A percentile compares a stretch with the other conserved stretches of the same genome.
Evolutionary conservation across 352 stramenopile genomes (phyloP).

Genomic region (Elongisporangium senticosum): DNA sequence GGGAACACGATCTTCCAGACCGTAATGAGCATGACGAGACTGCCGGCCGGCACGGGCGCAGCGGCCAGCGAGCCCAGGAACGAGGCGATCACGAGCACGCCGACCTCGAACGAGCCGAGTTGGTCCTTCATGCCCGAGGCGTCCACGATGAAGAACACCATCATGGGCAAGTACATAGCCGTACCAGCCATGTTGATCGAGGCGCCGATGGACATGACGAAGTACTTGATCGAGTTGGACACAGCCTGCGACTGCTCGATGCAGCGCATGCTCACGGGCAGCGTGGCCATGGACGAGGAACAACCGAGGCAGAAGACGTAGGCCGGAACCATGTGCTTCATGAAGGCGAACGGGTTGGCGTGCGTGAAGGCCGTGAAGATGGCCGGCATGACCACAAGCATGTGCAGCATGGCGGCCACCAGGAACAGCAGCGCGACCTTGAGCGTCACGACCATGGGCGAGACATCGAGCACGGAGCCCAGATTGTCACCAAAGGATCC

Average conservation of each 20-base stretch:
- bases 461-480: conserved; percentile 30
- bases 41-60: conserved; percentile 49
- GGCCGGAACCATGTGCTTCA: conserved; percentile 55
- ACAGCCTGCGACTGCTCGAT: conserved; percentile 53
- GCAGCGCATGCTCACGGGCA: conserved; percentile 57
- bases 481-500: conserved; percentile 50
- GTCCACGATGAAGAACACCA: conserved; percentile 70
- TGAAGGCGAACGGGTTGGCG: conserved; percentile 69
- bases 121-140: conserved; percentile 31
- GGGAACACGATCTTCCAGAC: conserved; percentile 73
- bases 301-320: conserved; percentile 73
- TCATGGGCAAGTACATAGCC: conserved; percentile 67
- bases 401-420: conserved; percentile 46
- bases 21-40: conserved; percentile 55
- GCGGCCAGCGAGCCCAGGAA: conserved; percentile 60
- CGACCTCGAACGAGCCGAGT: conserved; percentile 29
- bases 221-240: conserved; percentile 58
- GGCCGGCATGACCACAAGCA: conserved; percentile 51
- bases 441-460: conserved; percentile 34
- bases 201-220: conserved; percentile 62
- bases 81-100: conserved; percentile 45
- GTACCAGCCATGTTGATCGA: conserved; percentile 74
- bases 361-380: conserved; percentile 55
- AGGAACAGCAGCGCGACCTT: conserved; percentile 39
- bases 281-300: conserved; percentile 65